These are phyloP conservation scores for Leishmania amazonensis DNA, from an alignment of 208 protist species.

Conservation along the genomic window DNA sequence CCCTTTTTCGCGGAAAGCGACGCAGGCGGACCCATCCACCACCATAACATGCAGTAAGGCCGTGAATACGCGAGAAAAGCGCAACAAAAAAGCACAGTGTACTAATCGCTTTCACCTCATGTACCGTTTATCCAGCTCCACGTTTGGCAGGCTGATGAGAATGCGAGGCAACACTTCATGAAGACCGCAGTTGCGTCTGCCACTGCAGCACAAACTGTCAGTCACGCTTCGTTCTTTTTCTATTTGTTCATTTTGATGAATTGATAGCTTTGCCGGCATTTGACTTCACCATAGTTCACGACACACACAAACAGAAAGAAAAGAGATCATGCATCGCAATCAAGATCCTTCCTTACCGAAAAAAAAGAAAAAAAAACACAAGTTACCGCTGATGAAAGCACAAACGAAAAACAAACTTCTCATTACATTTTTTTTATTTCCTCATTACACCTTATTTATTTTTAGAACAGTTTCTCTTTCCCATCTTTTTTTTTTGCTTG, in stretches of 20 bases:
- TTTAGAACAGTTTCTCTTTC: background rate
- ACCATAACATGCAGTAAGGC: background rate
- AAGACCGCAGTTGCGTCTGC: background rate
- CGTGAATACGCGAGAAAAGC: background rate
- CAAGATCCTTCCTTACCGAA: background rate
- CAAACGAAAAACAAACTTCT: background rate
- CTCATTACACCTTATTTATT: background rate
- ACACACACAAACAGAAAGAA: background rate
- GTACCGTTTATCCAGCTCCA: background rate
- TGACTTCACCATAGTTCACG: background rate
- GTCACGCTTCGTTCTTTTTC: background rate
- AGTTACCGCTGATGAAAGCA: background rate
- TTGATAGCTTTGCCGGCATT: background rate
- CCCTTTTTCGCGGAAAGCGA: background rate
- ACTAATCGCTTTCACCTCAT: background rate
- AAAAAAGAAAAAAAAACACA: background rate
- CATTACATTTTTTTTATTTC: background rate
- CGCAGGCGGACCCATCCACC: background rate
- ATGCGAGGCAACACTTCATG: background rate
- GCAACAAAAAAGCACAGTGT: background rate
- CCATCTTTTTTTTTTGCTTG: conserved; percentile 6
- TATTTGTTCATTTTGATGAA: background rate
- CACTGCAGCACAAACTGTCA: background rate
- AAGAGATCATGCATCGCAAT: background rate
- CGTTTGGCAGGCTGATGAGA: background rate